These are phyloP conservation scores for Moesziomyces sp. DNA, from an alignment of 1,284 basidiomycete species.

Conservation along the genomic window DNA sequence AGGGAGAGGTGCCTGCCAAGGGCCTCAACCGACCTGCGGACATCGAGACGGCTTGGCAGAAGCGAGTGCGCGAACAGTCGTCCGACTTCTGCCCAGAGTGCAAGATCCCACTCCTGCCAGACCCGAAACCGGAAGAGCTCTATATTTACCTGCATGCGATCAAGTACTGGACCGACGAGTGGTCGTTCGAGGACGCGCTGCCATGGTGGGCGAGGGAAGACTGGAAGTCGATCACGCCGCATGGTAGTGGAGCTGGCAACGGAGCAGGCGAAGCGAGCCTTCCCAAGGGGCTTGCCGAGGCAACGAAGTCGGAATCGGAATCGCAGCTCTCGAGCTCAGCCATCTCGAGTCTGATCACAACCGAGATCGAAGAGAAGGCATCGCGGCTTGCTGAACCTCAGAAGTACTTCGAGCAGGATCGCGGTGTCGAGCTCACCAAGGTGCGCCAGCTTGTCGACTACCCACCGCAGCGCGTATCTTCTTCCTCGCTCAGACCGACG, in stretches of 20 bases:
- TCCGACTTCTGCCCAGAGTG: conserved; percentile 60
- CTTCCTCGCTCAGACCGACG: background rate
- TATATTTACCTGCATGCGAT: conserved; percentile 67
- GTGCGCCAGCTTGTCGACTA: conserved; percentile 30
- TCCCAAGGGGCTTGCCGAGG: conserved; percentile 20
- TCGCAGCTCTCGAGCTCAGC: conserved; percentile 20
- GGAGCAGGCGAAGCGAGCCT: conserved; percentile 23
- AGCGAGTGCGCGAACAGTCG: conserved; percentile 36
- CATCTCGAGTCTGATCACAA: conserved; percentile 38
- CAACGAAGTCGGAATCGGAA: conserved; percentile 21
- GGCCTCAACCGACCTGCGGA: conserved; percentile 43
- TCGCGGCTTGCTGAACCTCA: conserved; percentile 37
- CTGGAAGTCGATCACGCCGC: conserved; percentile 42
- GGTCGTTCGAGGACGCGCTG: conserved; percentile 64
- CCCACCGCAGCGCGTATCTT: conserved; percentile 2
- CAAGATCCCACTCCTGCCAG: conserved; percentile 60
- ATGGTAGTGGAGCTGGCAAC: conserved; percentile 5
- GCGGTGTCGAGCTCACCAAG: conserved; percentile 22
- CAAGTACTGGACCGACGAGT: conserved; percentile 67
- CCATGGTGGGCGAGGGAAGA: conserved; percentile 65
- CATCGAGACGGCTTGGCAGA: conserved; percentile 50
- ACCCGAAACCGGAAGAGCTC: conserved; percentile 61
- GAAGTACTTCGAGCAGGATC: conserved; percentile 24
- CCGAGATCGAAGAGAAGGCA: conserved; percentile 46
- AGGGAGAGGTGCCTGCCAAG: conserved; percentile 29